Evolutionary conservation across 1,284 basidiomycete genomes (phyloP).

Genomic region (Marasmius fiardii): DNA sequence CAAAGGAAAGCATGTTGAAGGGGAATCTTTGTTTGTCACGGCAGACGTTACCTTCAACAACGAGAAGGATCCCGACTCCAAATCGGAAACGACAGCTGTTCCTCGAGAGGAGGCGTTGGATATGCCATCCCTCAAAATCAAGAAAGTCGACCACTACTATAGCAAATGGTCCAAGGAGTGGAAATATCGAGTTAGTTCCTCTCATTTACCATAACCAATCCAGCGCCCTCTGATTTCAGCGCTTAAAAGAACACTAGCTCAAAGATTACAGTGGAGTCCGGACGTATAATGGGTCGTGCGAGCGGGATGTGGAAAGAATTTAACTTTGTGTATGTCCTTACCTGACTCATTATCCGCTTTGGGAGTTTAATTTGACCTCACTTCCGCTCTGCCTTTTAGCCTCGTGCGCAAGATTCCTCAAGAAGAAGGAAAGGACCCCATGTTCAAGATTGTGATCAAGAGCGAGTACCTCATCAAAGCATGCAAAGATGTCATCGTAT

Average conservation of each 20-base stretch:
- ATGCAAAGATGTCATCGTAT: conserved; percentile 49
- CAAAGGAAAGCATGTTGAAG: conserved; percentile 16
- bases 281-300: conserved; percentile 32
- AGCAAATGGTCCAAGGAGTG: conserved; percentile 50
- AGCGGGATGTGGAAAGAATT: conserved; percentile 53
- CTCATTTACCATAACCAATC: background rate
- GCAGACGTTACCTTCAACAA: too few relatives aligned
- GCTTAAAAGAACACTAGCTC: conserved; percentile 44
- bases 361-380: too few relatives aligned
- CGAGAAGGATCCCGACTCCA: conserved; percentile 21
- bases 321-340: conserved; percentile 42
- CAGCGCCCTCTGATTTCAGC: background rate
- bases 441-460: conserved; percentile 51
- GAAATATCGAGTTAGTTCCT: conserved; percentile 45
- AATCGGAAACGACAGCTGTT: conserved; percentile 30
- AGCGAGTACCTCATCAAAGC: conserved; percentile 52
- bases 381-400: conserved; percentile 18
- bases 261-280: conserved; percentile 42
- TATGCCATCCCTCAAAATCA: conserved; percentile 47
- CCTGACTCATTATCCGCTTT: too few relatives aligned
- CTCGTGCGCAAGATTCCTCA: conserved; percentile 45
- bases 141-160: conserved; percentile 55
- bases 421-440: conserved; percentile 33
- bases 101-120: conserved; percentile 32
- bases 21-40: background rate